Evolutionary conservation across 495 filamentous ascomycete genomes (phyloP), one percentile per base, ranked within the genome.

Genomic region (Sporormia fimetaria): DNA sequence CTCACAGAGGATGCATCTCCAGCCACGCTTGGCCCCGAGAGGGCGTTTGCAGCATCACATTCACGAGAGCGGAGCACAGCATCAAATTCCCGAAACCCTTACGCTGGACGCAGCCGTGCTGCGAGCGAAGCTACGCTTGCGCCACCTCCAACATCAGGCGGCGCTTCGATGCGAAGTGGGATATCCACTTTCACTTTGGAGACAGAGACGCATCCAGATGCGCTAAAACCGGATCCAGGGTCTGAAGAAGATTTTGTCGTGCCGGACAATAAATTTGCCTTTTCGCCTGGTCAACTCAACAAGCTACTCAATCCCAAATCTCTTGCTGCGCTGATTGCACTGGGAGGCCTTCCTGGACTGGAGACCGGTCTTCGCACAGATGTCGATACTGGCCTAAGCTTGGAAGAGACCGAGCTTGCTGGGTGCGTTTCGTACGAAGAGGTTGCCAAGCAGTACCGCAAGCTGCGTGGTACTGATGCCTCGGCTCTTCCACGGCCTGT

Each of bases 241-340:
- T 77, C 71, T 0, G 80, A 86, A 52, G 62, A 56, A 0, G 81
- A 85, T 51, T 93, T 88, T 50, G 43, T 71, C 15, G 78, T 85
- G 11, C 66, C 74, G 16, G 68, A 87, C 42, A 92, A 90, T 58
- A 75, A 67, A 30, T 92, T 92, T 42, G 85, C 81, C 1, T 90
- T 84, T 44, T 75, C 81, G 2, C 83, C 81, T 0, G 84, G 85
- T 0, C 83, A 90, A 32, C 53, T 93, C 51, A 76, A 71, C 39
- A 92, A 87, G 55, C 57, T 92, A n/a, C 59, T 81, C 24, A 86
- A 86, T 42, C 85, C 86, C 0, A 94, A 93, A 63, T 87, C 68
- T 42, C 65, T 85, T 30, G 65, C 69, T 32, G 85, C 82, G 0
- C 83, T 92, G 42, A 72, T 75, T 44, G 83, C 83, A 0, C 54